A percentile compares a stretch with the other conserved stretches of the same genome.
Evolutionary conservation across 768 basidiomycete species (phyloP).

Genomic region (Tricholoma matsutake): DNA sequence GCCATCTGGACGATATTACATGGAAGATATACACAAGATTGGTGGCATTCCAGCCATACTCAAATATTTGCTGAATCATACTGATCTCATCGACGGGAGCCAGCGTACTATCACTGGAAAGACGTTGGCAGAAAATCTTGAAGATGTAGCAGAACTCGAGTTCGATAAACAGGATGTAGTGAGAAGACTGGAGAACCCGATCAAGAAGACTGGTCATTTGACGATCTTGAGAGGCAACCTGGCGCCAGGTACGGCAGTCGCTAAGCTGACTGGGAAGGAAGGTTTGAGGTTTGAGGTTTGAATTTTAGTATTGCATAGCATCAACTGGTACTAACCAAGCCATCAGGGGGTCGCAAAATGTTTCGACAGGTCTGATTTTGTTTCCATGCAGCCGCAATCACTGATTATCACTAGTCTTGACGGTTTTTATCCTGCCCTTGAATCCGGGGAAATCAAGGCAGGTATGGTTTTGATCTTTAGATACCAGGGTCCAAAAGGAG

Average conservation of each 20-base stretch:
- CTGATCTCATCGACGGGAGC: slow-evolving; percentile 74
- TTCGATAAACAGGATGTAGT: slow-evolving; percentile 80
- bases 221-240: slow-evolving; percentile 88
- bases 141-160: slow-evolving; percentile 67
- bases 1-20: slow-evolving; percentile 83
- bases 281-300: slow-evolving; percentile 76
- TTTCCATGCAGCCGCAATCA: background rate
- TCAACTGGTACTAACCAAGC: slow-evolving; percentile 3
- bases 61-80: slow-evolving; percentile 79
- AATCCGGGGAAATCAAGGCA: slow-evolving; percentile 68
- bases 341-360: slow-evolving; percentile 69
- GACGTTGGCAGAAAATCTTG: slow-evolving; percentile 85
- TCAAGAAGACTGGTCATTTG: slow-evolving; percentile 85
- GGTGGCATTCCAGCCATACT: slow-evolving; percentile 84
- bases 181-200: slow-evolving; percentile 66
- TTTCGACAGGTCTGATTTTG: slow-evolving; percentile 57
- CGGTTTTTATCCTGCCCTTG: slow-evolving; percentile 71
- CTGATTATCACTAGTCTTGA: slow-evolving; percentile 43
- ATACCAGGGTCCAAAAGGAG: slow-evolving; percentile 88
- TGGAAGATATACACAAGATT: slow-evolving; percentile 86
- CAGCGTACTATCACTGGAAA: slow-evolving; percentile 90
- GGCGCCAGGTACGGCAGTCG: slow-evolving; percentile 82
- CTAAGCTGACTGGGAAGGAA: slow-evolving; percentile 94
- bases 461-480: slow-evolving; percentile 80
- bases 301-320: background rate